Conservation (phyloP, 1,139 yeast genomes). For the Pichia sp. region DNA sequence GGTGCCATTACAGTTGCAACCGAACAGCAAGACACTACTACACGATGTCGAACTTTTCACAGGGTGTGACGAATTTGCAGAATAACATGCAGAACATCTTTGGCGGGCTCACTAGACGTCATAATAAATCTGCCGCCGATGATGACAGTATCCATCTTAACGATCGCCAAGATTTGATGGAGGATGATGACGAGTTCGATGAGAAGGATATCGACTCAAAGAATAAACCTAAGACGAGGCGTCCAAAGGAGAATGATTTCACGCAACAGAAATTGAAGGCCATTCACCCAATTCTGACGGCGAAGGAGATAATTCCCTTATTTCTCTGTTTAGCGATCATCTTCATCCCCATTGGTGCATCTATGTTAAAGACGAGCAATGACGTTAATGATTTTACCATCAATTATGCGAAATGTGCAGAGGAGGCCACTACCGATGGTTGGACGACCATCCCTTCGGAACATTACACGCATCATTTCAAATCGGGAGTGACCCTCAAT, state of each 20-base stretch:
- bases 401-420: conserved; percentile 73
- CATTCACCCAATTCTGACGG: conserved; percentile 77
- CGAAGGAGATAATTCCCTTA: conserved; percentile 80
- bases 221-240: conserved; percentile 35
- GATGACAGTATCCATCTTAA: conserved; percentile 6
- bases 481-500: conserved; percentile 24
- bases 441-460: conserved; percentile 59
- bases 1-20: neutral
- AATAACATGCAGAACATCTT: conserved; percentile 14
- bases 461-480: conserved; percentile 49
- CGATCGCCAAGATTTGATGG: conserved; percentile 15
- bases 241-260: conserved; percentile 56
- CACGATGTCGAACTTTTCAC: conserved; percentile 10
- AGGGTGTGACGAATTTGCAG: conserved; percentile 13
- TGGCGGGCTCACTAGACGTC: conserved; percentile 12
- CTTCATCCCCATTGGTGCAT: conserved; percentile 89
- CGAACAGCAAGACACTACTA: neutral
- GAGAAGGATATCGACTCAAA: conserved; percentile 31
- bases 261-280: conserved; percentile 58
- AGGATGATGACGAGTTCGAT: conserved; percentile 31
- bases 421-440: conserved; percentile 43
- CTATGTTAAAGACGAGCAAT: conserved; percentile 75
- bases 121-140: neutral
- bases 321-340: conserved; percentile 70
- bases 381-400: conserved; percentile 71